Conservation (phyloP, 2,329 filamentous ascomycete genomes). For the Stachybotrys echinatus region DNA sequence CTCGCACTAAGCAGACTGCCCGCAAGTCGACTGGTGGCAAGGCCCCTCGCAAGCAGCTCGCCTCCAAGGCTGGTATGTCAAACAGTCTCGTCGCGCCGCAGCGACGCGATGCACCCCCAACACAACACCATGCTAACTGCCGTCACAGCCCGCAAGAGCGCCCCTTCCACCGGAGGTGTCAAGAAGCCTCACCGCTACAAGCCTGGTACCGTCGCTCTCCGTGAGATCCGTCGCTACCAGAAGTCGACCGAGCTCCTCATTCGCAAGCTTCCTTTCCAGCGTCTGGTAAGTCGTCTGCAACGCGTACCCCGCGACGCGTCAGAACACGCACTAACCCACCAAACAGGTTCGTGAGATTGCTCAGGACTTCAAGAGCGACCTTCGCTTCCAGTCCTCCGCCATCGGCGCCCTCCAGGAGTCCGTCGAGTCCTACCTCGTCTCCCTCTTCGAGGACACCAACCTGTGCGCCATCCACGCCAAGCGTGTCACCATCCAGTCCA, state of each 20-base stretch:
- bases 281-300: slow-evolving; percentile 57
- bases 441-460: slow-evolving; percentile 97
- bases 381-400: slow-evolving; percentile 97
- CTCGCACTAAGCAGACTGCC: slow-evolving; percentile 62
- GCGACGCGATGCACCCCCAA: background rate
- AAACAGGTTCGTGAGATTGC: slow-evolving; percentile 84
- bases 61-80: slow-evolving; percentile 78
- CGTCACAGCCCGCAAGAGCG: slow-evolving; percentile 75
- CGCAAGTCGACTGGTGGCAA: slow-evolving; percentile 78
- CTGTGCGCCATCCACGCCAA: slow-evolving; percentile 98
- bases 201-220: slow-evolving; percentile 92
- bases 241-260: slow-evolving; percentile 95
- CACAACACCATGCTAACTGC: slow-evolving; percentile 6
- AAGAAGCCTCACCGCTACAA: slow-evolving; percentile 92
- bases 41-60: slow-evolving; percentile 90
- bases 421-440: slow-evolving; percentile 97
- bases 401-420: slow-evolving; percentile 98
- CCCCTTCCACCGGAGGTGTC: slow-evolving; percentile 93
- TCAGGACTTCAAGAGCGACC: slow-evolving; percentile 90
- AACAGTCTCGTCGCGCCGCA: background rate
- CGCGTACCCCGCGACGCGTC: background rate
- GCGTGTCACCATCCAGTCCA: slow-evolving; percentile 96
- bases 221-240: slow-evolving; percentile 98
- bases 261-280: slow-evolving; percentile 96
- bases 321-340: slow-evolving; percentile 5